These are phyloP conservation scores for Beauveria asiatica DNA, from an alignment of 2,329 filamentous ascomycete genomes.

Conservation along the genomic window DNA sequence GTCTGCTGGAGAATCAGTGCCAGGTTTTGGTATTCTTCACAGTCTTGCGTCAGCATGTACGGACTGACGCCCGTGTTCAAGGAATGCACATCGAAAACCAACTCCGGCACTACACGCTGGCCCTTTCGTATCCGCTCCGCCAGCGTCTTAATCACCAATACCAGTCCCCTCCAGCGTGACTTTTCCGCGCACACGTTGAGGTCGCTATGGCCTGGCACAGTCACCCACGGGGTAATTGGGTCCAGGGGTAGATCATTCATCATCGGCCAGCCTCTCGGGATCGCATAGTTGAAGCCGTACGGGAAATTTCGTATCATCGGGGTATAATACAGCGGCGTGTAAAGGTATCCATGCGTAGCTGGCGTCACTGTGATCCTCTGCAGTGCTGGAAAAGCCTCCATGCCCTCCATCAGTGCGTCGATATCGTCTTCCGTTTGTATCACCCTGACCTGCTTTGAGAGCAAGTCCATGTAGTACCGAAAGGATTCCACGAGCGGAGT, in stretches of 20 bases:
- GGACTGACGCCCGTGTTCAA: slow-evolving; percentile 24
- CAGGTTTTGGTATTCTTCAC: slow-evolving; percentile 19
- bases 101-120: slow-evolving; percentile 21
- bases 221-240: background rate
- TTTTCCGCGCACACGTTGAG: background rate
- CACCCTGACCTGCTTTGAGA: background rate
- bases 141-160: slow-evolving; percentile 19
- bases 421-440: slow-evolving; percentile 16
- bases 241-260: no score
- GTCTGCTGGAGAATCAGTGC: slow-evolving; percentile 5
- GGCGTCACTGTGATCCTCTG: slow-evolving; percentile 30
- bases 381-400: slow-evolving; percentile 27
- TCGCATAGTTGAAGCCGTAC: background rate
- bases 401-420: slow-evolving; percentile 23
- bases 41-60: slow-evolving; percentile 21
- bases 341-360: slow-evolving; percentile 28
- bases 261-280: slow-evolving; percentile 4
- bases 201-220: background rate
- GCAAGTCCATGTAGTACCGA: background rate
- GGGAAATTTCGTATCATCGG: background rate
- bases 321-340: slow-evolving; percentile 26
- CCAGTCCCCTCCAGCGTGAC: slow-evolving; percentile 24
- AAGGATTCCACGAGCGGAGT: background rate
- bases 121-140: slow-evolving; percentile 15
- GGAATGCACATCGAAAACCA: slow-evolving; percentile 24